phyloP scores from a whole-genome alignment of 345 rosid species.

The Sonneratia alba region DNA sequence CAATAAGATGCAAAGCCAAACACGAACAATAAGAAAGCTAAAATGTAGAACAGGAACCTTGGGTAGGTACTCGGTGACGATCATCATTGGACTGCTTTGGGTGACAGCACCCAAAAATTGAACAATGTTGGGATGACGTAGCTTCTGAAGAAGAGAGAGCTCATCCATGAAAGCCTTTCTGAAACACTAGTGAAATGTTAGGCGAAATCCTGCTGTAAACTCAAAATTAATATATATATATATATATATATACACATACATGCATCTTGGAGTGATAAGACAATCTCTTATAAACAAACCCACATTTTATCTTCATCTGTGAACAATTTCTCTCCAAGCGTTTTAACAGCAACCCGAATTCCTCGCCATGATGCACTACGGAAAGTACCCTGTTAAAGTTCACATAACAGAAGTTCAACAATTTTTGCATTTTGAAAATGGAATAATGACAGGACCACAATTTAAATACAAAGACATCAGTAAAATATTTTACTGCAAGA shows the following conservation, averaged over 20 bases:
- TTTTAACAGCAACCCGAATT: slow-evolving; percentile 71
- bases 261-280: neutral
- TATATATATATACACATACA: no score
- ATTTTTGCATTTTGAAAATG: neutral
- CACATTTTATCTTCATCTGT: slow-evolving; percentile 70
- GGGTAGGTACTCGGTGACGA: slow-evolving; percentile 67
- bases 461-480: neutral
- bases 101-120: slow-evolving; percentile 89
- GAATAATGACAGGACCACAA: neutral
- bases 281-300: slow-evolving; percentile 19
- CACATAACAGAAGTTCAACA: neutral
- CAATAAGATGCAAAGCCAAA: neutral
- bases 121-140: slow-evolving; percentile 82
- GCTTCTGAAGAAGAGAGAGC: slow-evolving; percentile 72
- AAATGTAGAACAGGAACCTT: slow-evolving; percentile 31
- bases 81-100: slow-evolving; percentile 82
- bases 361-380: slow-evolving; percentile 80
- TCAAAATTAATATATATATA: neutral
- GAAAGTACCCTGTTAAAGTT: slow-evolving; percentile 58
- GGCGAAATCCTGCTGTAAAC: neutral
- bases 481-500: neutral
- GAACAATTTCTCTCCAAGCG: slow-evolving; percentile 63
- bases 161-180: slow-evolving; percentile 80
- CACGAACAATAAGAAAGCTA: neutral
- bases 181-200: slow-evolving; percentile 15